Evolutionary conservation across 163 green algal genomes (phyloP).

Genomic region (Prototheca stagnorum): DNA sequence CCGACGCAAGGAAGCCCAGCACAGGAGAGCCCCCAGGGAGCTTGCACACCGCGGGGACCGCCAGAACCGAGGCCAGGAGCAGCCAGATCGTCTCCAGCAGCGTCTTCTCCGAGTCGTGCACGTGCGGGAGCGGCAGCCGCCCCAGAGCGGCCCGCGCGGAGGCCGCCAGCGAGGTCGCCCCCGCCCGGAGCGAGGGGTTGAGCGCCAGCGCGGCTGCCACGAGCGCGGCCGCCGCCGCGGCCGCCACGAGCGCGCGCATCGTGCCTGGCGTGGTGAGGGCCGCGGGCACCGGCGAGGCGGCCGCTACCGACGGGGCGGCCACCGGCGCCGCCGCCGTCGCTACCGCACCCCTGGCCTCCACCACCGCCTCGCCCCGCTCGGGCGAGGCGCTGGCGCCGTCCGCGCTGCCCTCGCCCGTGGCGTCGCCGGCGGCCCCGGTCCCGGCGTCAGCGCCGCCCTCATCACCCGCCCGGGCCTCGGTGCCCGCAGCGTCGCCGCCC

Average conservation of each 20-base stretch:
- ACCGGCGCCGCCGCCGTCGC: neutral
- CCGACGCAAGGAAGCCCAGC: slow-evolving; percentile 87
- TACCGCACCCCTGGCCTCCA: neutral
- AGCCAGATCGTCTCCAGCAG: slow-evolving; percentile 83
- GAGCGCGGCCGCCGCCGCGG: neutral
- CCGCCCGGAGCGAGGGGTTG: neutral
- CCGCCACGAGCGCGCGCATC: neutral
- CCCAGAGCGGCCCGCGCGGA: neutral
- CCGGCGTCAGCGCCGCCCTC: no score
- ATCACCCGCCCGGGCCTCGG: no score
- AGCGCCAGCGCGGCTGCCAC: slow-evolving; percentile 7
- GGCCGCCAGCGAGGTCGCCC: slow-evolving; percentile 2
- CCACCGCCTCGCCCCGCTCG: neutral
- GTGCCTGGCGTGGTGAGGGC: no score
- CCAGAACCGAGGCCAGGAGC: slow-evolving; percentile 68
- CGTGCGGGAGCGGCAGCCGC: slow-evolving; percentile 32
- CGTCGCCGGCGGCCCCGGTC: no score
- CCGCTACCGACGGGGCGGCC: neutral
- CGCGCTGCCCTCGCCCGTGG: no score
- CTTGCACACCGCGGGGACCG: slow-evolving; percentile 79
- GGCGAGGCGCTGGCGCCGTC: neutral
- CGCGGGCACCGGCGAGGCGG: neutral
- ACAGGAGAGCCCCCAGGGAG: slow-evolving; percentile 78
- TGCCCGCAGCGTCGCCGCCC: no score
- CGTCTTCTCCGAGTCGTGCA: slow-evolving; percentile 50